Conservation (phyloP, 768 basidiomycete genomes). For the Guyanaporus albipodus region DNA sequence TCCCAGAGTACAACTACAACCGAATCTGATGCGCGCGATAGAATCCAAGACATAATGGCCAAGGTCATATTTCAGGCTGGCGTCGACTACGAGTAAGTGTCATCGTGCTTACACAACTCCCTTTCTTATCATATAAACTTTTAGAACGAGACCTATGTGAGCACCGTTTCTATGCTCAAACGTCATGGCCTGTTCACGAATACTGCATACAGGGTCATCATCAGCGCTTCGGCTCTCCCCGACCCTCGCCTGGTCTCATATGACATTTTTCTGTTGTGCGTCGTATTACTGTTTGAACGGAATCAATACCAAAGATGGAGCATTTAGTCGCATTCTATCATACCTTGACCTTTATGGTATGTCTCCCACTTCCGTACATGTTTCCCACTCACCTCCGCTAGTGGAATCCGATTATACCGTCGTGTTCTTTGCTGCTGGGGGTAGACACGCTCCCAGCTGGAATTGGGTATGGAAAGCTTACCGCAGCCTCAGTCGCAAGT, state of each 20-base stretch:
- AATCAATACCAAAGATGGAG: slow-evolving; percentile 4
- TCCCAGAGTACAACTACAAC: slow-evolving; percentile 23
- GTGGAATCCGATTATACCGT: slow-evolving; percentile 89
- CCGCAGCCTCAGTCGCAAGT: slow-evolving; percentile 73
- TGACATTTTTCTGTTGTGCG: slow-evolving; percentile 71
- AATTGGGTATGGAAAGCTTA: slow-evolving; percentile 93
- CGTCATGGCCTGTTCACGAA: slow-evolving; percentile 7
- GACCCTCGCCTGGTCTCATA: slow-evolving; percentile 75
- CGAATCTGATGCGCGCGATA: slow-evolving; percentile 34
- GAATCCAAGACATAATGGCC: slow-evolving; percentile 60
- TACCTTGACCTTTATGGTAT: slow-evolving; percentile 80
- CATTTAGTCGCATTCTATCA: slow-evolving; percentile 62
- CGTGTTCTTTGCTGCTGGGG: slow-evolving; percentile 82
- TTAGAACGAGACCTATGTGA: slow-evolving; percentile 83
- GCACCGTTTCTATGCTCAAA: slow-evolving; percentile 23
- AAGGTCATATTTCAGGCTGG: slow-evolving; percentile 85
- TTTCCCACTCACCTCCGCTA: slow-evolving; percentile 26
- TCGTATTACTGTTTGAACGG: slow-evolving; percentile 14
- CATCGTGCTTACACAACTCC: slow-evolving; percentile 3
- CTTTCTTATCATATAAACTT: slow-evolving; percentile 10
- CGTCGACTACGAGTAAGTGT: slow-evolving; percentile 85
- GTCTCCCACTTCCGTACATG: slow-evolving; percentile 9
- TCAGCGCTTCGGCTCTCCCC: slow-evolving; percentile 79
- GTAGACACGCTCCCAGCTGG: slow-evolving; percentile 71
- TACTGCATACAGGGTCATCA: slow-evolving; percentile 63